Conservation (phyloP, 108 stramenopile species). For the Cyclotella sp. region DNA sequence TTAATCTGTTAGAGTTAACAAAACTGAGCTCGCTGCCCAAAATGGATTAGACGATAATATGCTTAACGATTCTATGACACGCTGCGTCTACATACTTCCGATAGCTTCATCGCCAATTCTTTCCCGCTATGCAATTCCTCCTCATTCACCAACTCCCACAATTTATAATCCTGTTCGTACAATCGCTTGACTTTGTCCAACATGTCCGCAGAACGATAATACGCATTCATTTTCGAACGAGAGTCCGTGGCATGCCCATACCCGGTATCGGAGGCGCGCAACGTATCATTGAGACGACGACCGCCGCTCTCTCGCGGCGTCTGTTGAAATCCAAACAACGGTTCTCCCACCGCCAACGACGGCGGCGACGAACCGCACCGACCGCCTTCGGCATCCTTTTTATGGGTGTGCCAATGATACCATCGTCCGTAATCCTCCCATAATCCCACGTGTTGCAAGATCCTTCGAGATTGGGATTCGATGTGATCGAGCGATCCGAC, state of each 20-base stretch:
- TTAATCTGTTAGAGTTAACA: too few species aligned
- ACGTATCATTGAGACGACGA: not conserved
- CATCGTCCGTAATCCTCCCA: conserved; percentile 51
- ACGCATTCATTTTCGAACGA: conserved; percentile 9
- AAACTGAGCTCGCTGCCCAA: too few species aligned
- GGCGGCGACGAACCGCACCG: conserved; percentile 9
- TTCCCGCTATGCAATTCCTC: conserved; percentile 14
- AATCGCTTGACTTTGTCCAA: conserved; percentile 21
- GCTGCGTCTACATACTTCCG: conserved; percentile 9
- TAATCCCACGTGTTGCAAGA: conserved; percentile 47
- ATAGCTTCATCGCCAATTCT: conserved; percentile 21
- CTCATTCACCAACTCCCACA: conserved; percentile 29
- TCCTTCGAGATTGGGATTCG: conserved; percentile 32
- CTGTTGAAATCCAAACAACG: conserved; percentile 34
- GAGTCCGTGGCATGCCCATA: conserved; percentile 30
- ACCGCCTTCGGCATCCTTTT: not conserved
- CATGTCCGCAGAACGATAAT: conserved; percentile 18
- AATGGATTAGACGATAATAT: too few species aligned
- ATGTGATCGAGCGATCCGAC: conserved; percentile 51
- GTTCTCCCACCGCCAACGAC: conserved; percentile 2
- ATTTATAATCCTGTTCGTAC: conserved; percentile 20
- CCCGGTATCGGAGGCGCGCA: conserved; percentile 15
- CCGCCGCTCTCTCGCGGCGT: not conserved
- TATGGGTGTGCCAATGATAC: conserved; percentile 26
- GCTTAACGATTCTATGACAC: not conserved